These are phyloP conservation scores for Talaromyces rugulosus DNA, from an alignment of 2,329 filamentous ascomycete genomes.

Conservation along the genomic window DNA sequence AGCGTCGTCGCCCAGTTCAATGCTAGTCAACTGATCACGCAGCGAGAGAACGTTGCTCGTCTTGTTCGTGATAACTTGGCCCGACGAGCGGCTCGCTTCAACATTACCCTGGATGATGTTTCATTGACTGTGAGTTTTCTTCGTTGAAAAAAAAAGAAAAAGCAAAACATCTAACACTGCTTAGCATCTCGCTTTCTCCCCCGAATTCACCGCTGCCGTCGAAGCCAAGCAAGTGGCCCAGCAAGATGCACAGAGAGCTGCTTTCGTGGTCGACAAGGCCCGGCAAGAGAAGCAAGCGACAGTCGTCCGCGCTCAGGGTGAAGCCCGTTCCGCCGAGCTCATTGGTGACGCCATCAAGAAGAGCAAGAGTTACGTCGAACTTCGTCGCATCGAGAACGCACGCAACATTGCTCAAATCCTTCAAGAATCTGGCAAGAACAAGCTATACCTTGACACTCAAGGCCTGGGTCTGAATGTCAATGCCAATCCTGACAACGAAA, in stretches of 20 bases:
- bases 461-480: conserved; percentile 86
- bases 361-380: conserved; percentile 91
- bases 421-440: conserved; percentile 84
- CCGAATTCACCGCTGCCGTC: conserved; percentile 65
- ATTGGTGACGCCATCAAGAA: conserved; percentile 99
- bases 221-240: conserved; percentile 68
- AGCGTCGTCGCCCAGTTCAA: conserved; percentile 99
- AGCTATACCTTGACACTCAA: conserved; percentile 86
- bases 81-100: conserved; percentile 87
- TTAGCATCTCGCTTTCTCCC: conserved; percentile 64
- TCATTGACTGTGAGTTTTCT: conserved; percentile 72
- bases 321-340: conserved; percentile 93
- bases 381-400: conserved; percentile 97
- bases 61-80: conserved; percentile 92
- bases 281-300: conserved; percentile 99
- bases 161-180: conserved; percentile 7
- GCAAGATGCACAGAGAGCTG: conserved; percentile 94
- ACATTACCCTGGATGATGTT: conserved; percentile 95
- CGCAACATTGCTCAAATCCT: conserved; percentile 80
- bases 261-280: conserved; percentile 97
- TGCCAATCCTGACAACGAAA: conserved; percentile 19
- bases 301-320: conserved; percentile 97
- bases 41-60: conserved; percentile 92
- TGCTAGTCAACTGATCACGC: conserved; percentile 94
- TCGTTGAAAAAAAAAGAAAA: not conserved